phyloP scores from a whole-genome alignment of 2,329 filamentous ascomycete genomes.

The Penicillium sp. region DNA sequence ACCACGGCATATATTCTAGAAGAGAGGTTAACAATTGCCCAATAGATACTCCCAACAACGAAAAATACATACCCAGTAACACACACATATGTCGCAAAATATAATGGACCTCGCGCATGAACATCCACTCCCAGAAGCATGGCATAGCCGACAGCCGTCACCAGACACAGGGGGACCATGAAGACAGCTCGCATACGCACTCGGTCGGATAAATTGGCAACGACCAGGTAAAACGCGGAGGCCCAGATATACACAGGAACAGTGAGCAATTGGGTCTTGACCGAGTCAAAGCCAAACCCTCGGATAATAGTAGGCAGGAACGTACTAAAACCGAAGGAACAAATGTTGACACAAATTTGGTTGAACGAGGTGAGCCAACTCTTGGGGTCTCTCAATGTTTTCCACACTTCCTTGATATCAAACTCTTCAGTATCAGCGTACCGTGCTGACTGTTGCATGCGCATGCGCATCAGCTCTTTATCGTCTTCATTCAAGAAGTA shows the following conservation, averaged over 20 bases:
- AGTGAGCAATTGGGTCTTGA: conserved; percentile 28
- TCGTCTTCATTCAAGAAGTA: conserved; percentile 46
- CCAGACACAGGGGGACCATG: conserved; percentile 11
- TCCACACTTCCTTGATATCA: conserved; percentile 17
- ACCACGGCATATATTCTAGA: conserved; percentile 10
- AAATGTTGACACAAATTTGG: conserved; percentile 45
- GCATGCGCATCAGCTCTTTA: conserved; percentile 44
- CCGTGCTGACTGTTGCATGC: conserved; percentile 35
- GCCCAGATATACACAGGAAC: conserved; percentile 16
- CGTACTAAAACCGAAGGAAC: conserved; percentile 50
- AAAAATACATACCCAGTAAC: conserved; percentile 9
- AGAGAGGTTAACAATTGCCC: not conserved
- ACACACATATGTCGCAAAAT: conserved; percentile 14
- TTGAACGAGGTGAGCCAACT: conserved; percentile 31
- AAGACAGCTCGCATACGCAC: conserved; percentile 11
- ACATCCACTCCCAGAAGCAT: conserved; percentile 12
- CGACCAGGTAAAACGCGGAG: conserved; percentile 8
- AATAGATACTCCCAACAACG: not conserved
- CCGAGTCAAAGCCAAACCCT: conserved; percentile 43
- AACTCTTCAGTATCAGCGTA: conserved; percentile 47
- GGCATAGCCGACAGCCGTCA: conserved; percentile 10
- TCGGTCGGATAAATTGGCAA: conserved; percentile 11
- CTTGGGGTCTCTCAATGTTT: conserved; percentile 10
- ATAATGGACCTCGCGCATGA: conserved; percentile 5
- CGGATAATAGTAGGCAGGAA: conserved; percentile 52